These are phyloP conservation scores for Rosa hybrid DNA, from an alignment of 331 rosid genomes.

Conservation along the genomic window DNA sequence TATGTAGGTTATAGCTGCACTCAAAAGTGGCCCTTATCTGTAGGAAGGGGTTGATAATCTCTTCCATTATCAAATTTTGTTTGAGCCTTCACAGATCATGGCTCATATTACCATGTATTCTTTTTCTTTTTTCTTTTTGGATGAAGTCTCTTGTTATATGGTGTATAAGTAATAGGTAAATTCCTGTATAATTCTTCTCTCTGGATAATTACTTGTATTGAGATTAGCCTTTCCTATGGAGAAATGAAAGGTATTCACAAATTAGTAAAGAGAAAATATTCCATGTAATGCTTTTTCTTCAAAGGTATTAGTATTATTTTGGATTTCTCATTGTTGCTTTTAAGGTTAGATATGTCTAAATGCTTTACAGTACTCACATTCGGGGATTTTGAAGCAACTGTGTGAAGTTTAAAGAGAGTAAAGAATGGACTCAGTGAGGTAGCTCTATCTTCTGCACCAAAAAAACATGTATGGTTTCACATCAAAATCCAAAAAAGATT, in stretches of 20 bases:
- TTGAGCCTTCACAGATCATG: slow-evolving; percentile 31
- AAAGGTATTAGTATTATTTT: background rate
- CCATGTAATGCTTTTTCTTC: background rate
- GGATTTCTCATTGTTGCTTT: background rate
- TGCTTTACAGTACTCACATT: too few relatives aligned
- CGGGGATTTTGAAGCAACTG: too few relatives aligned
- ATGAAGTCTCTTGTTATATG: slow-evolving; percentile 32
- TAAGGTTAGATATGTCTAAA: background rate
- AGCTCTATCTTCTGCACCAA: too few relatives aligned
- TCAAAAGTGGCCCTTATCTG: slow-evolving; percentile 39
- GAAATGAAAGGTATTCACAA: slow-evolving; percentile 24
- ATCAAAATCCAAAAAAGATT: too few relatives aligned
- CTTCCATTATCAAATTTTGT: slow-evolving; percentile 43
- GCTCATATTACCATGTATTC: slow-evolving; percentile 10
- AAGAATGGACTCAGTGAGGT: too few relatives aligned
- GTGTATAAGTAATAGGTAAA: slow-evolving; percentile 64
- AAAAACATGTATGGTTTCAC: too few relatives aligned
- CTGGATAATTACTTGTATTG: slow-evolving; percentile 35
- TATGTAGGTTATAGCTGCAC: slow-evolving; percentile 37
- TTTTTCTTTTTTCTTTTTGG: background rate
- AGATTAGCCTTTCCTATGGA: slow-evolving; percentile 28
- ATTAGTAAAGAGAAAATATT: background rate
- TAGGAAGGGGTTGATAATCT: slow-evolving; percentile 40
- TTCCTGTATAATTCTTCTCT: slow-evolving; percentile 58
- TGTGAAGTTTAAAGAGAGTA: too few relatives aligned